These are phyloP conservation scores for Phytophthora fragariae DNA, from an alignment of 352 stramenopile species.

Conservation along the genomic window DNA sequence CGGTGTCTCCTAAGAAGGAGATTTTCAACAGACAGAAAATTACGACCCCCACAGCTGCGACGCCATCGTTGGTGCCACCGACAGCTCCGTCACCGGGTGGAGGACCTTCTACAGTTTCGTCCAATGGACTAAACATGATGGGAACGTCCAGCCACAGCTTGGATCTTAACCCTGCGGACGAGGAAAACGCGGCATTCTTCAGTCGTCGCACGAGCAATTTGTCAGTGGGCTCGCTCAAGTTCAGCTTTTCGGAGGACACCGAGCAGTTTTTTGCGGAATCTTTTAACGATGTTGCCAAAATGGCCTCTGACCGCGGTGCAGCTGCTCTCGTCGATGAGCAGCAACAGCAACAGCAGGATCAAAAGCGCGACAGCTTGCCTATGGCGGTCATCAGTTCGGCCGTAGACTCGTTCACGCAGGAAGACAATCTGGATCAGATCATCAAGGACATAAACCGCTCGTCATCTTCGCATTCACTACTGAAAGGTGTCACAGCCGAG, in stretches of 20 bases:
- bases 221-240: slow-evolving; percentile 76
- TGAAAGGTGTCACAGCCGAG: slow-evolving; percentile 36
- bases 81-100: slow-evolving; percentile 43
- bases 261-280: slow-evolving; percentile 75
- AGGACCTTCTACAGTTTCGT: slow-evolving; percentile 21
- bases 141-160: slow-evolving; percentile 40
- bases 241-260: slow-evolving; percentile 73
- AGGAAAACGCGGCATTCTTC: slow-evolving; percentile 39
- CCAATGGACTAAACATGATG: slow-evolving; percentile 31
- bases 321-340: slow-evolving; percentile 20
- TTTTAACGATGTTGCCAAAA: slow-evolving; percentile 54
- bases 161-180: slow-evolving; percentile 46
- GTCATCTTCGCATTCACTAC: slow-evolving; percentile 51
- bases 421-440: slow-evolving; percentile 80
- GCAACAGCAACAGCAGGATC: slow-evolving; percentile 41
- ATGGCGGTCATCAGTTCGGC: slow-evolving; percentile 70
- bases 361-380: slow-evolving; percentile 75
- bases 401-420: slow-evolving; percentile 78
- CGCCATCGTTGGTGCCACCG: slow-evolving; percentile 34
- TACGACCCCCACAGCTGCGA: slow-evolving; percentile 40
- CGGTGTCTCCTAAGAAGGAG: slow-evolving; percentile 54
- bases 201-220: slow-evolving; percentile 66
- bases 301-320: slow-evolving; percentile 40
- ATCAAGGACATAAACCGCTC: slow-evolving; percentile 78
- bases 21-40: slow-evolving; percentile 41